A percentile compares a stretch with the other conserved stretches of the same genome.
phyloP scores from a whole-genome alignment of 805 yeast species.

The Suhomyces vadensis region DNA sequence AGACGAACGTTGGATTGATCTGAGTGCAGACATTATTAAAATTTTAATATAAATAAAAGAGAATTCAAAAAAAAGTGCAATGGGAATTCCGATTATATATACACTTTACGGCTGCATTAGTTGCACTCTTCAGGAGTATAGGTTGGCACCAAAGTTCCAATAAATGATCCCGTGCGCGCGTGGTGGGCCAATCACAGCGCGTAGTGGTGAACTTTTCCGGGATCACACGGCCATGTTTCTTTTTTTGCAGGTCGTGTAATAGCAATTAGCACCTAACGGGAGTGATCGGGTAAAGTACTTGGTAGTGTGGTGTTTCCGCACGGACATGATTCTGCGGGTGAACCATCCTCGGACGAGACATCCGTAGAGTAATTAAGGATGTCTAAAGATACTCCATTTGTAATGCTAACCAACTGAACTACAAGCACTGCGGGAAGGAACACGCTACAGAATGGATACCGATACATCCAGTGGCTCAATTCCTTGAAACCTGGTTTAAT shows the following conservation, averaged over 20 bases:
- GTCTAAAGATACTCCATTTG: too few species aligned
- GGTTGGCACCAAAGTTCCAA: slow-evolving; percentile 7
- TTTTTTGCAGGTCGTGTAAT: slow-evolving; percentile 6
- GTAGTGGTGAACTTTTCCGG: slow-evolving; percentile 3
- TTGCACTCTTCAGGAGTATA: not conserved
- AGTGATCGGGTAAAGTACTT: not conserved
- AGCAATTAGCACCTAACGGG: slow-evolving; percentile 2
- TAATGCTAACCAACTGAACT: too few species aligned
- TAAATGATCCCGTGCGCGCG: slow-evolving; percentile 8
- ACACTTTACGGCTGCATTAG: not conserved
- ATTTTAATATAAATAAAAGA: slow-evolving; percentile 10
- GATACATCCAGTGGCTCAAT: too few species aligned
- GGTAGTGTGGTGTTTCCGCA: not conserved
- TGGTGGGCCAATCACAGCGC: slow-evolving; percentile 9
- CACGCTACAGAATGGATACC: too few species aligned
- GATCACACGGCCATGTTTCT: slow-evolving; percentile 7
- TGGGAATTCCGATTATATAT: slow-evolving; percentile 16
- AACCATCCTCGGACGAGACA: not conserved
- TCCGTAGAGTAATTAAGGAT: too few species aligned
- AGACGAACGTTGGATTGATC: slow-evolving; percentile 39
- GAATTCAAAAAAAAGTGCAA: slow-evolving; percentile 12
- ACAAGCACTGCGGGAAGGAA: too few species aligned
- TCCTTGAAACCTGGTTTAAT: too few species aligned
- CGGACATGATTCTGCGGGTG: slow-evolving; percentile 1
- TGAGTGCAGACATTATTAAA: slow-evolving; percentile 33